Conservation (phyloP, 768 basidiomycete species). For the Termitomyces sp. region DNA sequence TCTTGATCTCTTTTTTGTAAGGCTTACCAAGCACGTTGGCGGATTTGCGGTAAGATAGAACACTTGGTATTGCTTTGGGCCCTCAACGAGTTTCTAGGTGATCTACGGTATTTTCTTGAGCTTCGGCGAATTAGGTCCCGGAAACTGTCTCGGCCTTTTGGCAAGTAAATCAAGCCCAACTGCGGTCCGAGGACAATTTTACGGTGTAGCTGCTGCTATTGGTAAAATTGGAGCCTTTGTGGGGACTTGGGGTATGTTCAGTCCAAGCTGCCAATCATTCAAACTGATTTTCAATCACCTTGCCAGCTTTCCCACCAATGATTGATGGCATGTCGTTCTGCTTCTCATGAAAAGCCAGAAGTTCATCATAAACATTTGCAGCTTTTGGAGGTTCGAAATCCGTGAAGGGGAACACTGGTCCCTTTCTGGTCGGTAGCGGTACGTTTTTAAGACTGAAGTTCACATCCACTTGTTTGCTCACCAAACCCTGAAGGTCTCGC, state of each 20-base stretch:
- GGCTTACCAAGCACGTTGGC: slow-evolving; percentile 59
- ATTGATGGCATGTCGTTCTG: slow-evolving; percentile 40
- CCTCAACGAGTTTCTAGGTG: slow-evolving; percentile 33
- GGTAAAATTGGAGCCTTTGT: slow-evolving; percentile 84
- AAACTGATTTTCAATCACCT: background rate
- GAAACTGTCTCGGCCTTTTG: slow-evolving; percentile 81
- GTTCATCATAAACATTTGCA: slow-evolving; percentile 14
- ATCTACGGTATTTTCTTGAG: slow-evolving; percentile 89
- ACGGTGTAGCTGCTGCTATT: slow-evolving; percentile 79
- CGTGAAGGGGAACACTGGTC: slow-evolving; percentile 67
- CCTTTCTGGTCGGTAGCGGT: slow-evolving; percentile 86
- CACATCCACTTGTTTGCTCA: slow-evolving; percentile 4
- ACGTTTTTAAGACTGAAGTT: slow-evolving; percentile 6
- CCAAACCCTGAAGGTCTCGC: slow-evolving; percentile 46
- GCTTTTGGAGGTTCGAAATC: slow-evolving; percentile 56
- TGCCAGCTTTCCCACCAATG: slow-evolving; percentile 58
- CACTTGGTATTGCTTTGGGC: background rate
- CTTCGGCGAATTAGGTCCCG: slow-evolving; percentile 87
- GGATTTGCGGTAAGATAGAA: slow-evolving; percentile 58
- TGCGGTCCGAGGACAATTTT: slow-evolving; percentile 79
- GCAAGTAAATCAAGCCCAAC: slow-evolving; percentile 86
- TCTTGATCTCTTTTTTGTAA: slow-evolving; percentile 13
- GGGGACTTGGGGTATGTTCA: slow-evolving; percentile 67
- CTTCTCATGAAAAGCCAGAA: slow-evolving; percentile 1
- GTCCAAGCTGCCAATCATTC: background rate